These are phyloP conservation scores for Spathaspora sp. DNA, from an alignment of 805 yeast species.

Conservation along the genomic window DNA sequence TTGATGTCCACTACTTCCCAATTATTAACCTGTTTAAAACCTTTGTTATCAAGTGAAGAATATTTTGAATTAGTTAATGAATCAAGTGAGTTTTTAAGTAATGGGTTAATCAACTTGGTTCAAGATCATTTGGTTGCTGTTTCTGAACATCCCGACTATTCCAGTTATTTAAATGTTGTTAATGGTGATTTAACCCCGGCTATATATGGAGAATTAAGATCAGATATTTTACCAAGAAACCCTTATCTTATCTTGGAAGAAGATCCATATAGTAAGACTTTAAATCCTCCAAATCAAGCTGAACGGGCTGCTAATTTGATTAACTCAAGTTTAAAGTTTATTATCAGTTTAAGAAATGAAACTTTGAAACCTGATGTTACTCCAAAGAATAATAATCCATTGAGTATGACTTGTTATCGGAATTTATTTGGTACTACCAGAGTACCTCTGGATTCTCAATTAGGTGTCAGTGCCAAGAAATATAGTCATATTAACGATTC, in stretches of 20 bases:
- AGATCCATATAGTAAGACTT: slow-evolving; percentile 58
- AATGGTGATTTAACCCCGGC: slow-evolving; percentile 51
- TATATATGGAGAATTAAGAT: slow-evolving; percentile 59
- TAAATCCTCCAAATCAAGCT: slow-evolving; percentile 61
- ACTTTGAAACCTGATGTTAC: slow-evolving; percentile 56
- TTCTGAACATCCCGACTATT: slow-evolving; percentile 34
- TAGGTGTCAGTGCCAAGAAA: slow-evolving; percentile 37
- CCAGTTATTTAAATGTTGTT: slow-evolving; percentile 53
- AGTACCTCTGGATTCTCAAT: slow-evolving; percentile 25
- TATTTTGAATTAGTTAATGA: slow-evolving; percentile 41
- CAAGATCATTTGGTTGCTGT: slow-evolving; percentile 54
- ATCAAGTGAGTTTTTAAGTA: slow-evolving; percentile 43
- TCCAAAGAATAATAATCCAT: slow-evolving; percentile 45
- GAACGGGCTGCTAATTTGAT: slow-evolving; percentile 66
- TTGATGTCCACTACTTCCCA: slow-evolving; percentile 48
- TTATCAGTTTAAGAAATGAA: slow-evolving; percentile 53
- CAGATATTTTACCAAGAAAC: slow-evolving; percentile 70
- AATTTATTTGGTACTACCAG: slow-evolving; percentile 71
- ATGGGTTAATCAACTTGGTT: slow-evolving; percentile 39
- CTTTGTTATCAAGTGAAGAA: slow-evolving; percentile 53
- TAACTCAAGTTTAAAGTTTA: slow-evolving; percentile 63
- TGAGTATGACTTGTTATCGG: slow-evolving; percentile 66
- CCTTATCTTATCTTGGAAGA: slow-evolving; percentile 73
- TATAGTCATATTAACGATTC: slow-evolving; percentile 30
- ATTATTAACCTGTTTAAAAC: slow-evolving; percentile 54